Percentiles rank a stretch among this genome's conserved stretches.
Conservation (phyloP, 805 yeast genomes). For the Candida incommunis region DNA sequence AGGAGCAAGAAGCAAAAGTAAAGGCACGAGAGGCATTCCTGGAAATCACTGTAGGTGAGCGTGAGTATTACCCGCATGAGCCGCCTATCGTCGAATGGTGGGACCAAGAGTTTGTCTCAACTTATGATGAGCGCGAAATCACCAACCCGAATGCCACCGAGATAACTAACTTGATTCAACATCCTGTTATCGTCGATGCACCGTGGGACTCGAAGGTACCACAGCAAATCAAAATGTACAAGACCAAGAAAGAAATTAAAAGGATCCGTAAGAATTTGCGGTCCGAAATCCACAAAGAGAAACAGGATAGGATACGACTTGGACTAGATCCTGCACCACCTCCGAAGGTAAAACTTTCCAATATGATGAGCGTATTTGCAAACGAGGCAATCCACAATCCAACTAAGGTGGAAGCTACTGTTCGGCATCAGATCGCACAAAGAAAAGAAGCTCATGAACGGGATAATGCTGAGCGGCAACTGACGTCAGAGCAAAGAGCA, state of each 20-base stretch:
- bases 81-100: constrained; percentile 83
- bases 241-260: constrained; percentile 68
- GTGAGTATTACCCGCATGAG: constrained; percentile 14
- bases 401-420: constrained; percentile 65
- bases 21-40: not conserved
- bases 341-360: constrained; percentile 74
- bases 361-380: constrained; percentile 75
- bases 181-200: constrained; percentile 55
- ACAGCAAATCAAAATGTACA: constrained; percentile 32
- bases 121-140: constrained; percentile 22
- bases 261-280: constrained; percentile 60
- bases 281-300: constrained; percentile 45
- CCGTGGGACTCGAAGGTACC: constrained; percentile 39
- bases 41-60: not conserved
- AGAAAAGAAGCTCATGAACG: constrained; percentile 44
- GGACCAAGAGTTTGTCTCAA: constrained; percentile 50
- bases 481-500: constrained; percentile 41
- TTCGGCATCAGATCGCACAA: constrained; percentile 50
- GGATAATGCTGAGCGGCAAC: constrained; percentile 47
- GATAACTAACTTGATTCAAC: constrained; percentile 38
- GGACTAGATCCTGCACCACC: constrained; percentile 83
- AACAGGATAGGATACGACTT: constrained; percentile 60
- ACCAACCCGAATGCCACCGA: constrained; percentile 11
- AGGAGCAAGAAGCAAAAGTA: not conserved
- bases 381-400: constrained; percentile 82